A percentile compares a stretch with the other conserved stretches of the same genome.
Evolutionary conservation across 495 filamentous ascomycete species (phyloP).

Genomic region (Echria macrotheca): DNA sequence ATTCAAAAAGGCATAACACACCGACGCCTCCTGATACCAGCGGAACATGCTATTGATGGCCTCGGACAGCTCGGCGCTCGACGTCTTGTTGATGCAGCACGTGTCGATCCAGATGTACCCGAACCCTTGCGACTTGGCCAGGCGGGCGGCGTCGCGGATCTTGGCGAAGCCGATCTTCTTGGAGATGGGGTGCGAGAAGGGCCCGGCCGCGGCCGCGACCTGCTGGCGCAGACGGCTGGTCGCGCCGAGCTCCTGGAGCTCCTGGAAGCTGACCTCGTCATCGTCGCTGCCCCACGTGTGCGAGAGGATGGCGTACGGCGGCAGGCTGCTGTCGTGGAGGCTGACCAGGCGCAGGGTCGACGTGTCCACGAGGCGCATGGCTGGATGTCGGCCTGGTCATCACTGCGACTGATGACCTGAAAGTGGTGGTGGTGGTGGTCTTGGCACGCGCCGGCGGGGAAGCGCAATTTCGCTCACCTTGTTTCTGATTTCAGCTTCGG

Average conservation of each 20-base stretch:
- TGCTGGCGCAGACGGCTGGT: not conserved
- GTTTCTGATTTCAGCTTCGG: no score
- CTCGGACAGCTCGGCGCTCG: slow-evolving; percentile 35
- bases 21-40: slow-evolving; percentile 25
- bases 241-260: not conserved
- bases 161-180: slow-evolving; percentile 4
- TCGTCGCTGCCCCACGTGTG: slow-evolving; percentile 8
- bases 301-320: slow-evolving; percentile 6
- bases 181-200: not conserved
- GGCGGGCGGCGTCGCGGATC: not conserved
- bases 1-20: slow-evolving; percentile 28
- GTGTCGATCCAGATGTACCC: slow-evolving; percentile 38
- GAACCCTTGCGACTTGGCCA: slow-evolving; percentile 13
- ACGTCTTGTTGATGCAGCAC: slow-evolving; percentile 37
- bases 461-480: no score
- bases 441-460: no score
- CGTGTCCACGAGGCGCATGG: not conserved
- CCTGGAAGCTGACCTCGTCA: slow-evolving; percentile 8
- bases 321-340: not conserved
- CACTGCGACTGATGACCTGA: no score
- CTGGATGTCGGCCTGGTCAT: no score
- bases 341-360: not conserved
- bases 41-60: slow-evolving; percentile 43
- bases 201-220: not conserved
- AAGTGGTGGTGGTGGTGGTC: no score